These are phyloP conservation scores for Scorias spongiosa DNA, from an alignment of 2,329 filamentous ascomycete species.

Conservation along the genomic window DNA sequence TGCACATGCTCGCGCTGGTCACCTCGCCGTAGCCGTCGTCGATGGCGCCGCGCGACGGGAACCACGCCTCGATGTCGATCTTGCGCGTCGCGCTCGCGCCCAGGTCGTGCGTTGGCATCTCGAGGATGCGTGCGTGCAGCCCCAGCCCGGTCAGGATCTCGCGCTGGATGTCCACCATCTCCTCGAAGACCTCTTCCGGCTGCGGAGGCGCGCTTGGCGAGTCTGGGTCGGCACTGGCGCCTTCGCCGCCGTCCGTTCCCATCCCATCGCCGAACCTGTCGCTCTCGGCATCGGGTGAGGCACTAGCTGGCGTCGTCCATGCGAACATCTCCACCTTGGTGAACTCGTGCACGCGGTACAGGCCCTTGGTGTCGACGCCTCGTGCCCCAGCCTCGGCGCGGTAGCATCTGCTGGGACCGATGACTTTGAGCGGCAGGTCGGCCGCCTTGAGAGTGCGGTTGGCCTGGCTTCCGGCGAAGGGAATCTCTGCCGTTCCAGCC, in stretches of 20 bases:
- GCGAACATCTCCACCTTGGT: conserved; percentile 97
- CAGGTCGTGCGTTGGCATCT: conserved; percentile 82
- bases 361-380: conserved; percentile 78
- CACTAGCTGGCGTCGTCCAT: conserved; percentile 53
- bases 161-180: conserved; percentile 75
- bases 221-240: conserved; percentile 4
- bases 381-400: conserved; percentile 85
- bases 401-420: conserved; percentile 84
- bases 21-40: conserved; percentile 82
- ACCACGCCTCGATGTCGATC: conserved; percentile 85
- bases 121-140: conserved; percentile 73
- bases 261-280: conserved; percentile 11
- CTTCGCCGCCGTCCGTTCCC: conserved; percentile 5
- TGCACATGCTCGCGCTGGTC: conserved; percentile 78
- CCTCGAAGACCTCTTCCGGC: conserved; percentile 53
- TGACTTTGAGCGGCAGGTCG: conserved; percentile 60
- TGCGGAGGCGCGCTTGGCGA: conserved; percentile 13
- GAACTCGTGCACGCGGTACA: conserved; percentile 97
- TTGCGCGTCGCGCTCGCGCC: conserved; percentile 80
- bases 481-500: conserved; percentile 85
- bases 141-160: conserved; percentile 65
- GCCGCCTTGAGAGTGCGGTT: conserved; percentile 48
- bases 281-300: conserved; percentile 6
- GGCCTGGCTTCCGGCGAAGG: conserved; percentile 80
- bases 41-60: conserved; percentile 57